Conservation (phyloP, 139 green algal genomes). For the Bryopsis sp. region DNA sequence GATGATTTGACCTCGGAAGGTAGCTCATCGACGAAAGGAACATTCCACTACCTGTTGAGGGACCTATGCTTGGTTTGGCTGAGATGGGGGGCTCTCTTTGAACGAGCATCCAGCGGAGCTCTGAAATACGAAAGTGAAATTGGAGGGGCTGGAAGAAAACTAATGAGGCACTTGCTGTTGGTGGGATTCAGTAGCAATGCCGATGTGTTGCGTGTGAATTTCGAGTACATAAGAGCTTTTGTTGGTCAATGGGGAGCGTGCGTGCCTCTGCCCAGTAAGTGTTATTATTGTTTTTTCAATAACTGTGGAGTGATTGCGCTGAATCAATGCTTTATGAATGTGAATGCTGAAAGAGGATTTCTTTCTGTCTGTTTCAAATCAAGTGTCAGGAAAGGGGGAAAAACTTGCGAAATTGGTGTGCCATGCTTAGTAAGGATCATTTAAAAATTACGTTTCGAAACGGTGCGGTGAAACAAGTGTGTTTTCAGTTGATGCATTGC, state of each 20-base stretch:
- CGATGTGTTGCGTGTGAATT: background rate
- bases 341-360: too few species aligned
- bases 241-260: background rate
- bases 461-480: too few species aligned
- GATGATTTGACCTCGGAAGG: background rate
- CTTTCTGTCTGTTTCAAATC: too few species aligned
- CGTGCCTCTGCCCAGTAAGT: background rate
- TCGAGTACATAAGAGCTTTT: background rate
- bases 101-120: background rate
- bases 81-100: background rate
- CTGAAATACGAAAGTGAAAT: background rate
- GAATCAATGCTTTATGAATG: background rate
- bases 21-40: background rate
- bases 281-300: background rate
- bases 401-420: too few species aligned
- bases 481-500: too few species aligned
- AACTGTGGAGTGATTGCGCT: background rate
- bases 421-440: too few species aligned
- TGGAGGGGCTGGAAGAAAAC: background rate
- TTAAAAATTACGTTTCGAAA: too few species aligned
- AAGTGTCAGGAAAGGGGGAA: too few species aligned
- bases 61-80: background rate
- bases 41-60: background rate
- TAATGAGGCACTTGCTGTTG: background rate
- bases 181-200: background rate